Evolutionary conservation across 805 yeast species (phyloP), one percentile per base, ranked within the genome.

Genomic region (Candida awuae): DNA sequence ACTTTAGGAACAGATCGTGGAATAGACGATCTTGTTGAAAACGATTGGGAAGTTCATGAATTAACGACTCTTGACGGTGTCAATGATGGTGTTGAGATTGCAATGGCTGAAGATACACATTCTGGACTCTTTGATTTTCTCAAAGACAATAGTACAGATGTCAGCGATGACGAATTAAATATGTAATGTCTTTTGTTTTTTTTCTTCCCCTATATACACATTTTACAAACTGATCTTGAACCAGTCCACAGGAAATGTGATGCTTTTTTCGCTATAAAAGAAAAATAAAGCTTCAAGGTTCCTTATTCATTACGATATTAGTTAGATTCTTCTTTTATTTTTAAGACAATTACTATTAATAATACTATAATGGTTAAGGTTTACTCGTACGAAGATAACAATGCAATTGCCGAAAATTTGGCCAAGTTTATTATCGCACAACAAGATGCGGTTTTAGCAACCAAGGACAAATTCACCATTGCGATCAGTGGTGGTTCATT

Each of bases 401-500:
- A 54, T 17, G 56, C 70, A 4, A 76, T 75, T 32, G 71, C 84
- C 6, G 55, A 54, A 14, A 70, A 80, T 3, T 77, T 85, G 26
- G 95, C 85, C 8, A 61, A 68, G 37, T 74, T 73, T 52, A 67
- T 85, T 33, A 53, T 86, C 20, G 60, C 68, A 36, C 57, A 70
- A 38, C 96, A 87, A 61, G 67, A 81, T 48, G 61, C 65, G 31
- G 81, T 79, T 3, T 65, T 87, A 39, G 51, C 58, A 13, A 56
- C 55, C 4, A 52, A 57, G 14, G 54, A 55, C 9, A 52, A 59
- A 19, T 88, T 88, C 63, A 75, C 73, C 48, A 68, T 88, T 44
- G 96, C 95, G 10, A 71, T 88, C 34, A 80, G 92, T 42, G 97
- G 97, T 30, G 97, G 97, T 2, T 84, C 95, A 8, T 69, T 87